Evolutionary conservation across 352 stramenopile species (phyloP), one percentile per base, ranked within the genome.

Genomic region (Phytophthora sansomeana): DNA sequence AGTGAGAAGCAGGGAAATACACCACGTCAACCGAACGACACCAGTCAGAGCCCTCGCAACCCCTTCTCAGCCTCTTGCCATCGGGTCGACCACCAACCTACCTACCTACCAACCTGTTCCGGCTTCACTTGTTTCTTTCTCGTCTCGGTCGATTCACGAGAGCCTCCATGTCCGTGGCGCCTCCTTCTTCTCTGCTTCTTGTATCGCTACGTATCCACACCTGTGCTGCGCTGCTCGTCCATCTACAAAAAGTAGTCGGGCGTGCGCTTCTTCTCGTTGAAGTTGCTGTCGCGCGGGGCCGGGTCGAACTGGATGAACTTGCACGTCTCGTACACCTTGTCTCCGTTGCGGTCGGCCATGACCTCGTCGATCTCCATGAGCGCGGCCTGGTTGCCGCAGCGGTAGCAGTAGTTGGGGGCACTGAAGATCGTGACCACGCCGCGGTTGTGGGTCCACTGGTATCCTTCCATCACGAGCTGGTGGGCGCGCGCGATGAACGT

Each of bases 281-380:
- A 96, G 63, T 89, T 92, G 73, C 92, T 93, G 77, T 97, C 91
- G 58, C 89, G 87, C 49, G 91, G 91, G 5, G 91, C 91, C 26
- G 90, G 89, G 61, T 97, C 89, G 53, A 97, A 97, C 75, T 96
- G 89, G 67, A 97, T 97, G 61, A 96, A 96, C 79, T 96, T 96
- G 87, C 89, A 96, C 74, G 89, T 96, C 64, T 96, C 89, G 75
- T 96, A 95, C 17, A 96, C 89, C 76, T 96, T 95, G 72, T 95
- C 87, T 58, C 88, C 87, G 26, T 65, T 90, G 72, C 87, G 88
- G 70, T 97, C 89, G 56, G 74, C 74, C 87, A 96, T 96, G 72
- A 94, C 85, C 63, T 97, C 90, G 58, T 96, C 96, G 71, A 98
- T 97, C 74, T 98, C 94, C 82, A 98, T 93, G 69, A 98, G 93